Base-by-base conservation (phyloP, 306 rosid species). In the Arachis hypogaea region DNA sequence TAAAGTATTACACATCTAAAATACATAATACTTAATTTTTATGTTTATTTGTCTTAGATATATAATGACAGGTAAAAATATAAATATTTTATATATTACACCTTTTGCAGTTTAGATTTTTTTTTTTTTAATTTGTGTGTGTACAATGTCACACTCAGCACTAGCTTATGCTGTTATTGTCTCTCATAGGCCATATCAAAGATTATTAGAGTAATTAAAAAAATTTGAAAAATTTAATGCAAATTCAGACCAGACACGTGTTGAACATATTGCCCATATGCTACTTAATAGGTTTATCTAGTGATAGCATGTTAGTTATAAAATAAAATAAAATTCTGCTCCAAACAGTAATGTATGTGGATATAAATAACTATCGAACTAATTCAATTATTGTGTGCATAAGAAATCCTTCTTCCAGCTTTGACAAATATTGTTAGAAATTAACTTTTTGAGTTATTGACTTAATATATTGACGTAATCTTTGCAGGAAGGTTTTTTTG, bases 401-500 rank as follows among this genome's bases (percentile, higher is more conserved):
- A 62, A 61, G 45, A 72, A 30, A 36, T 50, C 14, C n/a, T 47
- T 36, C 29, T 50, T 73, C 12, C 14, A 11, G 8, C 36, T 67
- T 59, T 40, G 36, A 50, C 16, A 11, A 43, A 59, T 44, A 55
- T 10, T 49, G 68, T 41, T 28, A 5, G 46, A 52, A 63, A 12
- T 16, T 16, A 8, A 63, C 2, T 22, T 78, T 72, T 10, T 5
- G 57, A 61, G 11, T 76, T 65, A 49, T 42, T 81, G 51, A 45
- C 63, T 8, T 41, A 38, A 47, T 33, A 45, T 71, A 16, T 29
- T 47, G 44, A 11, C 7, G 11, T 22, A 36, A 36, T 68, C 5
- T 72, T 29, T 81, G 79, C 76, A 81, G 85, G 79, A 16, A 72
- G 29, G 28, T 22, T 22, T 22, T 22, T 22, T 22, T 22, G 28